These are phyloP conservation scores for Ehretia macrophylla DNA, from an alignment of 257 asterid genomes.

Conservation along the genomic window DNA sequence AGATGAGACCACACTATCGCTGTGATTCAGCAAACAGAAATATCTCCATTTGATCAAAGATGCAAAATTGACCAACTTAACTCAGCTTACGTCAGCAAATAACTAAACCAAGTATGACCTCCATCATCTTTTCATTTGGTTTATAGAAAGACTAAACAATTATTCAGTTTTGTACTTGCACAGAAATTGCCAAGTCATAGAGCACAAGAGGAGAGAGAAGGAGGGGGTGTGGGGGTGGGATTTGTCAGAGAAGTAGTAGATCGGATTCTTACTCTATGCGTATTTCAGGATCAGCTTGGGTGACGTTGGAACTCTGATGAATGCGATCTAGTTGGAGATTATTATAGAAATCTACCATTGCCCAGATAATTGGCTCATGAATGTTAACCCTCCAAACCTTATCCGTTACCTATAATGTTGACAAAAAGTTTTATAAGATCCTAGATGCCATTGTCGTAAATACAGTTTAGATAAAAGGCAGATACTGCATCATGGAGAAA, in stretches of 20 bases:
- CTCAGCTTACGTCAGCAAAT: neutral
- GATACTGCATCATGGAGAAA: conserved; percentile 1
- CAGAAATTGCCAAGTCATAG: neutral
- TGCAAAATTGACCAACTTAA: neutral
- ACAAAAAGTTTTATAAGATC: conserved; percentile 15
- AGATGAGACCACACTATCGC: too few species aligned
- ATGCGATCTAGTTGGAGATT: conserved; percentile 79
- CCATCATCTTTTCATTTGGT: neutral
- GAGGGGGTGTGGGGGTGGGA: neutral
- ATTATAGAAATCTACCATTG: conserved; percentile 73
- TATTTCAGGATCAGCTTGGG: conserved; percentile 98
- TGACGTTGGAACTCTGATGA: conserved; percentile 58
- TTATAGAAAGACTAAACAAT: neutral
- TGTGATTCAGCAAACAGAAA: too few species aligned
- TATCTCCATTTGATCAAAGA: too few species aligned
- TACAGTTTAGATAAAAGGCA: neutral
- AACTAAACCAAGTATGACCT: neutral
- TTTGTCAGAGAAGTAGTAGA: neutral
- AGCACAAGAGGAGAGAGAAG: neutral
- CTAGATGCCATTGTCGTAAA: conserved; percentile 10
- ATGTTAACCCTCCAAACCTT: conserved; percentile 81
- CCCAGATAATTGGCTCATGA: conserved; percentile 98
- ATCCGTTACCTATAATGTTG: conserved; percentile 63
- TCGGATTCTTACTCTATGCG: conserved; percentile 75
- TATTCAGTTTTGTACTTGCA: neutral